Evolutionary conservation across 768 basidiomycete genomes (phyloP).

Genomic region (Holtermanniella nyarrowii): DNA sequence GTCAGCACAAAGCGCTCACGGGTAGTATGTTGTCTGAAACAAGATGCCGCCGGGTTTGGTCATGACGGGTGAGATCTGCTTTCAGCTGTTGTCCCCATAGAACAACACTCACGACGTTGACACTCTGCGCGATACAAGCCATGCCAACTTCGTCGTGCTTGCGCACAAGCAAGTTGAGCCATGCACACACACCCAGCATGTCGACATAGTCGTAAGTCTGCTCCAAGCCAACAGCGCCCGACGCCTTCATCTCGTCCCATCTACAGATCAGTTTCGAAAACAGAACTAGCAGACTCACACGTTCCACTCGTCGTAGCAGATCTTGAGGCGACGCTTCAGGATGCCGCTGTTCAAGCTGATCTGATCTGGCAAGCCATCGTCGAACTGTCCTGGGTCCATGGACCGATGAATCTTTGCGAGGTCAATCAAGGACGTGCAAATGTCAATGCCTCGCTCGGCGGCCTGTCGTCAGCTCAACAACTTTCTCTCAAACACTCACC

Average conservation of each 20-base stretch:
- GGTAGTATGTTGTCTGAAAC: conserved; percentile 47
- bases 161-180: conserved; percentile 55
- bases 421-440: conserved; percentile 48
- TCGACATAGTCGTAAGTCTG: conserved; percentile 52
- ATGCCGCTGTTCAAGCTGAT: no score
- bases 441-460: conserved; percentile 50
- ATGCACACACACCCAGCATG: conserved; percentile 52
- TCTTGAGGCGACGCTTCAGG: conserved; percentile 29
- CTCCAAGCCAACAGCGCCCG: conserved; percentile 49
- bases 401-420: conserved; percentile 41
- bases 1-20: conserved; percentile 15
- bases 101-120: conserved; percentile 36
- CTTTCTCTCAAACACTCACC: conserved; percentile 19
- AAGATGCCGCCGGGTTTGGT: conserved; percentile 46
- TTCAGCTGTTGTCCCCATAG: not conserved
- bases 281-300: conserved; percentile 42
- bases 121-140: conserved; percentile 54
- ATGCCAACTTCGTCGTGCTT: conserved; percentile 54
- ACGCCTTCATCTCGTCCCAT: conserved; percentile 43
- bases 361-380: no score
- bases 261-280: not conserved
- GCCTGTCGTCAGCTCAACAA: conserved; percentile 18
- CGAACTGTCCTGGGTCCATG: conserved; percentile 2
- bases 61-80: conserved; percentile 42
- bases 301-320: conserved; percentile 52